Percentiles rank a stretch among this genome's conserved stretches.
These are phyloP conservation scores for Colletotrichum magnum DNA, from an alignment of 2,329 filamentous ascomycete species.

Conservation along the genomic window DNA sequence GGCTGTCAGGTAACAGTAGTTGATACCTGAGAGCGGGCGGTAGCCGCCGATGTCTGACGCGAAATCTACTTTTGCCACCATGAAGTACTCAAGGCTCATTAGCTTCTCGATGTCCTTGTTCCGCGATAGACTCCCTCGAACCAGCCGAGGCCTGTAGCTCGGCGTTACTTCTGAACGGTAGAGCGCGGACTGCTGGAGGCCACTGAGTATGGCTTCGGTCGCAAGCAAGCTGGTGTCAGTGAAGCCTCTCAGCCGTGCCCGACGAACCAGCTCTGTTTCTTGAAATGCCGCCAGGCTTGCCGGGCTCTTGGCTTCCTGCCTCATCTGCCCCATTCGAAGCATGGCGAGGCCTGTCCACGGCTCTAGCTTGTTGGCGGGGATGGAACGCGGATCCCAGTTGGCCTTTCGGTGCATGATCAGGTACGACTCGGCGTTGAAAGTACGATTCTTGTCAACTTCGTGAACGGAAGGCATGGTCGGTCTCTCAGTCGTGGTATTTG, in stretches of 20 bases:
- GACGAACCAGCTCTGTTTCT: neutral
- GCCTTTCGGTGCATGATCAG: constrained; percentile 48
- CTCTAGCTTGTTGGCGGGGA: constrained; percentile 51
- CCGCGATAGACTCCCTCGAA: neutral
- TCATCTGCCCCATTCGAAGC: neutral
- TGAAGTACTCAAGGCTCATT: neutral
- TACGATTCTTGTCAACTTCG: neutral
- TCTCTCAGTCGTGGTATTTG: too few relatives aligned
- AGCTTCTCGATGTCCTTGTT: neutral
- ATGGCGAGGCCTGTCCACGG: neutral
- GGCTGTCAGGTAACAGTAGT: neutral
- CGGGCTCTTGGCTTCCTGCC: neutral
- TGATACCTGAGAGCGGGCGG: neutral
- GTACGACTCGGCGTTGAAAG: constrained; percentile 52
- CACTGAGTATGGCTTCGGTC: neutral
- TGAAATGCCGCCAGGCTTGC: neutral
- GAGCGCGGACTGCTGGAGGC: neutral
- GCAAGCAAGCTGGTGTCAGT: neutral
- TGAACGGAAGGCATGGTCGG: too few relatives aligned
- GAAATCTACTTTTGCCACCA: neutral
- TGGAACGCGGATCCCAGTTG: constrained; percentile 52
- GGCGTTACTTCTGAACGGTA: neutral
- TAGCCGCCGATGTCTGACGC: neutral
- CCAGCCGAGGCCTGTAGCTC: neutral
- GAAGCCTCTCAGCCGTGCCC: neutral